These are phyloP conservation scores for Myxozyma melibiosi DNA, from an alignment of 805 yeast species.

Conservation along the genomic window DNA sequence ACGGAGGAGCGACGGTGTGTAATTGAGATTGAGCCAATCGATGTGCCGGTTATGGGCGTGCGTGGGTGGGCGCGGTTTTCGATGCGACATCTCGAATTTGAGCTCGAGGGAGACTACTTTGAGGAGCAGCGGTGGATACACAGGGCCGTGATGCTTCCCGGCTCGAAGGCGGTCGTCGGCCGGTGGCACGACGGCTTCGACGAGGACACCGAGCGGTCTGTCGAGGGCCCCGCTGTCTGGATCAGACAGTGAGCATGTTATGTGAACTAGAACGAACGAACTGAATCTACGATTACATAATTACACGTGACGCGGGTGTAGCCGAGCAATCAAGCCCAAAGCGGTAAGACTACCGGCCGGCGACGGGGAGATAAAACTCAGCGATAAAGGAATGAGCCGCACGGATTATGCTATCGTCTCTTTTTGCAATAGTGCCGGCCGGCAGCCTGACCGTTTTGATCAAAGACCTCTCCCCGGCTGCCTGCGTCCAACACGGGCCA, in stretches of 20 bases:
- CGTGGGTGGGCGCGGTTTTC: slow-evolving; percentile 30
- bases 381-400: background rate
- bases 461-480: background rate
- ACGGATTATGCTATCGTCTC: background rate
- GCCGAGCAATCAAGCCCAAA: too few species aligned
- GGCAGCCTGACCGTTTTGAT: background rate
- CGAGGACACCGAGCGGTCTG: slow-evolving; percentile 25
- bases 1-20: slow-evolving; percentile 31
- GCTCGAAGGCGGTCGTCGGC: slow-evolving; percentile 31
- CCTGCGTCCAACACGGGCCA: too few species aligned
- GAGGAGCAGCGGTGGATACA: slow-evolving; percentile 34
- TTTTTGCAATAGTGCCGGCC: background rate
- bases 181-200: slow-evolving; percentile 34
- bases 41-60: slow-evolving; percentile 29
- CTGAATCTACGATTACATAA: background rate
- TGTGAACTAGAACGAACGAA: background rate
- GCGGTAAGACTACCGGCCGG: background rate
- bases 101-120: slow-evolving; percentile 22
- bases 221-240: slow-evolving; percentile 32
- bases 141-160: slow-evolving; percentile 28
- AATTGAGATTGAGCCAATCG: slow-evolving; percentile 27
- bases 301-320: background rate
- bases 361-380: background rate
- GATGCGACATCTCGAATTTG: slow-evolving; percentile 30
- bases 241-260: slow-evolving; percentile 12